Evolutionary conservation across 495 filamentous ascomycete species (phyloP).

Genomic region (Xylaria intraflava): DNA sequence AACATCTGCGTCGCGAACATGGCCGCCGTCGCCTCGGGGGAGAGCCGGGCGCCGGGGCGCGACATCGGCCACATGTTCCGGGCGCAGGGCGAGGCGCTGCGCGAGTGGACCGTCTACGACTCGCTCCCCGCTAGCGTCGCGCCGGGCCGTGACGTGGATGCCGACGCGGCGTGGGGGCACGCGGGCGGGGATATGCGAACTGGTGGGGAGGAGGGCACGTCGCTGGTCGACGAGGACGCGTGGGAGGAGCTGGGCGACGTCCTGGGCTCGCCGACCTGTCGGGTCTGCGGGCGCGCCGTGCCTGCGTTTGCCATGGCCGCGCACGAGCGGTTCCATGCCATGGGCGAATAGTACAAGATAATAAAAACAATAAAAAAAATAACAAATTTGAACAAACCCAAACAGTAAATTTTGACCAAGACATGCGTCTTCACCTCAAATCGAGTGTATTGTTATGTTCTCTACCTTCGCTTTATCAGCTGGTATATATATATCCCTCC

Average conservation of each 20-base stretch:
- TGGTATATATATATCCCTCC: not conserved
- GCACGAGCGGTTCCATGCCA: constrained; percentile 63
- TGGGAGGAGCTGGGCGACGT: constrained; percentile 43
- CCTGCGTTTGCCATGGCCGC: constrained; percentile 67
- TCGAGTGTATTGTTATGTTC: too few species aligned
- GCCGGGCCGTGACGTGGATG: not conserved
- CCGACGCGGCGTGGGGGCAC: not conserved
- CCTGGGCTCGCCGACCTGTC: constrained; percentile 50
- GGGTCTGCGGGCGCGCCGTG: constrained; percentile 46
- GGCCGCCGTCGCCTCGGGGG: constrained; percentile 43
- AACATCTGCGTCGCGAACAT: constrained; percentile 89
- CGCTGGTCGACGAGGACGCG: constrained; percentile 26
- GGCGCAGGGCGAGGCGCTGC: constrained; percentile 56
- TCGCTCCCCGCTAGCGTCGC: not conserved
- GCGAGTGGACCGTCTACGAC: constrained; percentile 55
- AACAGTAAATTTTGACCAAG: too few species aligned
- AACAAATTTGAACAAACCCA: too few species aligned
- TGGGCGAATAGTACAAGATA: constrained; percentile 25
- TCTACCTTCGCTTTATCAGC: not conserved
- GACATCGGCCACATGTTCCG: constrained; percentile 67
- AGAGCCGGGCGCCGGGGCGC: constrained; percentile 15
- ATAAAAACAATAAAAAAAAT: too few species aligned
- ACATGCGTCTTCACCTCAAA: too few species aligned
- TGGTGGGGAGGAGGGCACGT: constrained; percentile 1
- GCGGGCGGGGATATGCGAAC: not conserved